Conservation (phyloP, 345 rosid genomes). For the Dimocarpus longan region DNA sequence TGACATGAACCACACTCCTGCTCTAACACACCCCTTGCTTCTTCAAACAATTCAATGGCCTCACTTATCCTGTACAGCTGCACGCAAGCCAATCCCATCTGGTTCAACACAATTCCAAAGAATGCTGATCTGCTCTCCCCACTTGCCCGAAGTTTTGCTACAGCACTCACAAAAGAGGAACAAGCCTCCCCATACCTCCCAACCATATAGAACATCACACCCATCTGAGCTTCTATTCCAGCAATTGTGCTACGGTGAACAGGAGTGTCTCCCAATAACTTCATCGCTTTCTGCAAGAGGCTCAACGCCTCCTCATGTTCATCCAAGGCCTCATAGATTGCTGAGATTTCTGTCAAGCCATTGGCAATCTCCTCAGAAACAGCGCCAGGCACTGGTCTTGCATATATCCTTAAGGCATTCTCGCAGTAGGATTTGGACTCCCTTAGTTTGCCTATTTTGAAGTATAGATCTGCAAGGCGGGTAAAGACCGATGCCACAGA, state of each 20-base stretch:
- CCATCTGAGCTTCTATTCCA: conserved; percentile 65
- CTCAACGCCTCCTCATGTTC: conserved; percentile 57
- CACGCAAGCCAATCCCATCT: conserved; percentile 60
- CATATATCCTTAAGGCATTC: conserved; percentile 56
- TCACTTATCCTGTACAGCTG: conserved; percentile 54
- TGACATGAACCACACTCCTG: conserved; percentile 55
- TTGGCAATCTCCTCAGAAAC: conserved; percentile 48
- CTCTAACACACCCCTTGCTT: conserved; percentile 50
- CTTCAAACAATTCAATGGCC: conserved; percentile 53
- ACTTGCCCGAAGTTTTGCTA: conserved; percentile 44
- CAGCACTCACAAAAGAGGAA: conserved; percentile 44
- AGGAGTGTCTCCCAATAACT: conserved; percentile 48
- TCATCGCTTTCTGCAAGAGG: conserved; percentile 51
- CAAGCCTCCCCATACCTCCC: conserved; percentile 54
- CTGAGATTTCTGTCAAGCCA: conserved; percentile 55
- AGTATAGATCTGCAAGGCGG: conserved; percentile 53
- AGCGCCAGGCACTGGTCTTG: conserved; percentile 52
- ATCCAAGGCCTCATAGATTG: conserved; percentile 46
- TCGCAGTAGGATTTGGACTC: conserved; percentile 59
- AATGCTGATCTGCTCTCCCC: conserved; percentile 54
- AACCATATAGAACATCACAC: conserved; percentile 53
- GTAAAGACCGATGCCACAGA: conserved; percentile 50
- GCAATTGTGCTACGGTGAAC: conserved; percentile 55
- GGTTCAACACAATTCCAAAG: conserved; percentile 56
- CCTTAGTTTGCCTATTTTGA: conserved; percentile 52